phyloP scores from a whole-genome alignment of 305 asterid species.

The Withania somnifera region DNA sequence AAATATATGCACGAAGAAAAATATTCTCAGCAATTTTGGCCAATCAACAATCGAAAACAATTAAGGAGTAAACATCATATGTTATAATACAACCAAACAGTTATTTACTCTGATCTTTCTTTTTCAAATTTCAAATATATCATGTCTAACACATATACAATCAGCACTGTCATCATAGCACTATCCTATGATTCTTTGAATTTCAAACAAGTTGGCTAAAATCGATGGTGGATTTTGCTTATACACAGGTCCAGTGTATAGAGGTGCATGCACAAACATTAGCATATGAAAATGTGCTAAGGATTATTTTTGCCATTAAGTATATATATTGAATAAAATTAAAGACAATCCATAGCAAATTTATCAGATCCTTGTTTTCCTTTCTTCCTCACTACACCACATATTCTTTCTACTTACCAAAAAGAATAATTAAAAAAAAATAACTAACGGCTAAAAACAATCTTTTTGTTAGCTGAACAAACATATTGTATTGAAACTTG shows the following conservation, averaged over 20 bases:
- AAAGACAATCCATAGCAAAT: too few species aligned
- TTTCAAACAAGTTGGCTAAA: not conserved
- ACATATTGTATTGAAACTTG: not conserved
- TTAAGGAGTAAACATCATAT: too few species aligned
- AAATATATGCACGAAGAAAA: too few species aligned
- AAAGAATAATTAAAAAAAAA: too few species aligned
- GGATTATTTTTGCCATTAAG: constrained; percentile 2
- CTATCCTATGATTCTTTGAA: not conserved
- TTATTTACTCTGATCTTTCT: too few species aligned
- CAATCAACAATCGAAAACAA: too few species aligned
- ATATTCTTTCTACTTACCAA: too few species aligned
- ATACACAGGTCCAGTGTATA: not conserved
- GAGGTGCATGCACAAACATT: not conserved
- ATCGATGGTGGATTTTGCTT: not conserved
- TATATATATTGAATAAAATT: constrained; percentile 5
- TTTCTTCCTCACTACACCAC: too few species aligned
- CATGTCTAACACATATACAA: not conserved
- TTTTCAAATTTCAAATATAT: not conserved
- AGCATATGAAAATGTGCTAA: not conserved
- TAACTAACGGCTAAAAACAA: not conserved
- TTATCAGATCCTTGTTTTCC: too few species aligned
- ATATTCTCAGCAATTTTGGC: too few species aligned
- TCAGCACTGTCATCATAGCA: not conserved
- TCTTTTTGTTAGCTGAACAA: not conserved
- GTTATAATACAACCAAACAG: too few species aligned